phyloP scores from a whole-genome alignment of 2,329 filamentous ascomycete genomes.

The Fusarium sp. region DNA sequence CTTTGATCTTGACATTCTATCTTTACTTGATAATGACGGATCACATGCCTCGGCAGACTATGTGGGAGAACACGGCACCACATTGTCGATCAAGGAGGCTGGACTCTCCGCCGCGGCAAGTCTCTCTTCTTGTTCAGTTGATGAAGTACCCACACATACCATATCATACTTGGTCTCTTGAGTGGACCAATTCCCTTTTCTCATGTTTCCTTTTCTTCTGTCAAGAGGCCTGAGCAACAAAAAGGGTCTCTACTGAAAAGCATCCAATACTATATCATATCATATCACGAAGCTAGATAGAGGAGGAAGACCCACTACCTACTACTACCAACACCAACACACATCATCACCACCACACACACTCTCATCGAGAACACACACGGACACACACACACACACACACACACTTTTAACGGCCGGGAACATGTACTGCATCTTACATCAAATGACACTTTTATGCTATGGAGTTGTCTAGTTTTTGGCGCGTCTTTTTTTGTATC shows the following conservation, averaged over 20 bases:
- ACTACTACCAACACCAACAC: neutral
- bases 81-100: conserved; percentile 32
- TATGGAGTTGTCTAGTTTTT: conserved; percentile 10
- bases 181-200: neutral
- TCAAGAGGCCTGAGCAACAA: conserved; percentile 15
- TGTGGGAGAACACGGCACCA: conserved; percentile 42
- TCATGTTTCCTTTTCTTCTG: neutral
- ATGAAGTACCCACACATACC: conserved; percentile 7
- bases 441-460: conserved; percentile 2
- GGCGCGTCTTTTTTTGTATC: neutral
- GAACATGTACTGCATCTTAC: conserved; percentile 25
- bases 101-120: conserved; percentile 27
- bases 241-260: neutral
- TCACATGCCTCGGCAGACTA: conserved; percentile 28
- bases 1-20: conserved; percentile 13
- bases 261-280: neutral
- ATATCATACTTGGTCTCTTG: too few relatives aligned
- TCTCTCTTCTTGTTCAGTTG: conserved; percentile 25
- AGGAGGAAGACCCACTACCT: conserved; percentile 12
- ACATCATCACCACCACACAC: neutral
- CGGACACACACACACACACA: neutral
- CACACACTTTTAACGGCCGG: conserved; percentile 22
- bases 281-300: conserved; percentile 2
- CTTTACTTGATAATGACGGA: conserved; percentile 25
- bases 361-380: neutral